These are phyloP conservation scores for Myochromella boudieri DNA, from an alignment of 768 basidiomycete genomes.

Conservation along the genomic window DNA sequence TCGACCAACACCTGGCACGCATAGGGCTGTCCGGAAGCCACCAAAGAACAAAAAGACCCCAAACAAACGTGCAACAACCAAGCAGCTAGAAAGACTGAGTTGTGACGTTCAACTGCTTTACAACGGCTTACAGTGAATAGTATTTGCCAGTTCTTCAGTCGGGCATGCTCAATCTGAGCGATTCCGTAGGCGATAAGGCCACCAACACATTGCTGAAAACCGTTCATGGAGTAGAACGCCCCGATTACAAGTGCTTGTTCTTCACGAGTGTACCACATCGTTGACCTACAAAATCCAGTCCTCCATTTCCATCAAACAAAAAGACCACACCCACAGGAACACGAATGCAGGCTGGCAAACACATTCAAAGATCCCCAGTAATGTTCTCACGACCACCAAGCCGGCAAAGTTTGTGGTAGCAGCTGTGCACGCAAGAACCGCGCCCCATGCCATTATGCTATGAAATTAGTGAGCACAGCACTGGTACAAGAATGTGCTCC, in stretches of 20 bases:
- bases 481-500: slow-evolving; percentile 12
- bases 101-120: neutral
- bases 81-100: slow-evolving; percentile 31
- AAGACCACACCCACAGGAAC: slow-evolving; percentile 30
- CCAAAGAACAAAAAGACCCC: slow-evolving; percentile 47
- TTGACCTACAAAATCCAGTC: slow-evolving; percentile 29
- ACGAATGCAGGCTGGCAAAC: slow-evolving; percentile 50
- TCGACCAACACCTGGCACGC: slow-evolving; percentile 46
- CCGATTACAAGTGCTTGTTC: slow-evolving; percentile 49
- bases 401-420: slow-evolving; percentile 44
- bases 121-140: slow-evolving; percentile 35
- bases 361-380: slow-evolving; percentile 47
- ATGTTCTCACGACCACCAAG: slow-evolving; percentile 44
- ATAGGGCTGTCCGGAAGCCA: slow-evolving; percentile 53
- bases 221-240: slow-evolving; percentile 47
- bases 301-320: neutral
- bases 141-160: slow-evolving; percentile 51
- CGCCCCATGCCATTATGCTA: slow-evolving; percentile 43
- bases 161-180: slow-evolving; percentile 38
- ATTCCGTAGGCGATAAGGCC: slow-evolving; percentile 52
- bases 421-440: slow-evolving; percentile 47
- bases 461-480: neutral
- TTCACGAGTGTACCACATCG: slow-evolving; percentile 53
- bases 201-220: slow-evolving; percentile 47
- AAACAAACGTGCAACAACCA: slow-evolving; percentile 43